These are phyloP conservation scores for Oxyria digyna DNA, from an alignment of 148 eudicot genomes.

Conservation along the genomic window DNA sequence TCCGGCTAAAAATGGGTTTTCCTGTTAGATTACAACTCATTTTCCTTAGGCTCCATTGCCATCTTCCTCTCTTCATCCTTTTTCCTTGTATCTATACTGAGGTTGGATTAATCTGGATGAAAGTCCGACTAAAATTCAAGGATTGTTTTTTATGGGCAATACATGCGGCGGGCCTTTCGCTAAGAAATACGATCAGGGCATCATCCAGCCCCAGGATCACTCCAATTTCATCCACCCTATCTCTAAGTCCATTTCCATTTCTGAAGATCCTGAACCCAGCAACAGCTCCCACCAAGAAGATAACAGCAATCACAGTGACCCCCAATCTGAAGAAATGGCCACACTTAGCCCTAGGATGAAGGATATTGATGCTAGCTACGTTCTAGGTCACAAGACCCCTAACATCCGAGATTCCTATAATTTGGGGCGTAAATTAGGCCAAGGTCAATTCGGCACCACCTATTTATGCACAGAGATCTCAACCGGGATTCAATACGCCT, in stretches of 20 bases:
- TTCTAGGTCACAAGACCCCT: constrained; percentile 76
- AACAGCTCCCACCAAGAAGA: constrained; percentile 43
- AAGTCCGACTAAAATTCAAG: not conserved
- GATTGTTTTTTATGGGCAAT: constrained; percentile 9
- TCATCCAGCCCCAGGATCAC: constrained; percentile 4
- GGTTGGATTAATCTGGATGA: not conserved
- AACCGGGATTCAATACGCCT: constrained; percentile 58
- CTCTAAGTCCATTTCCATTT: too few relatives aligned
- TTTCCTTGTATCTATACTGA: not conserved
- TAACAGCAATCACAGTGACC: constrained; percentile 13
- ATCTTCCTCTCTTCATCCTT: not conserved
- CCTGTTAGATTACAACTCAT: not conserved
- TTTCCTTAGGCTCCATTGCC: not conserved
- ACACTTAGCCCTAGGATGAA: constrained; percentile 17
- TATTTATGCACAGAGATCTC: constrained; percentile 73
- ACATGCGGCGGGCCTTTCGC: constrained; percentile 2
- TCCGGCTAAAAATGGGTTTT: not conserved
- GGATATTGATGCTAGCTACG: constrained; percentile 45
- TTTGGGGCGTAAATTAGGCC: constrained; percentile 81
- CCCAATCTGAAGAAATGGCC: not conserved
- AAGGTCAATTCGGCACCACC: constrained; percentile 95
- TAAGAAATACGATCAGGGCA: not conserved
- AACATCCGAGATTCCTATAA: constrained; percentile 77
- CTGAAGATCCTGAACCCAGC: too few relatives aligned
- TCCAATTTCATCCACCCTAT: not conserved